Evolutionary conservation across 2,329 filamentous ascomycete genomes (phyloP).

Genomic region (Monosporascus sp.): DNA sequence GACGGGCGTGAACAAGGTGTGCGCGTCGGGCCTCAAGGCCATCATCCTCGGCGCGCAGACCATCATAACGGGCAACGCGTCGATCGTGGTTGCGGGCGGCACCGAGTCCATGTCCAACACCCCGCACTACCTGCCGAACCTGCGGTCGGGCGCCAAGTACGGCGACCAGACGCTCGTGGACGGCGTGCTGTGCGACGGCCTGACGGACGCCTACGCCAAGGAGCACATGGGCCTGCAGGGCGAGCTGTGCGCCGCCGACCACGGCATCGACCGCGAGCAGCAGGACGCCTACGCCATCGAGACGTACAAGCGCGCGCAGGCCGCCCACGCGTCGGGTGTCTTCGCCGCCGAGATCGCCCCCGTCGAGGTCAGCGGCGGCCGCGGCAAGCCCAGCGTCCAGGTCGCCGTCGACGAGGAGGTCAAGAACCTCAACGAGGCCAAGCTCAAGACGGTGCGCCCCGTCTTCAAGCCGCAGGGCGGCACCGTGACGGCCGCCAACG

Average conservation of each 20-base stretch:
- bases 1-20: slow-evolving; percentile 98
- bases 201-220: slow-evolving; percentile 92
- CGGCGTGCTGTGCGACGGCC: slow-evolving; percentile 87
- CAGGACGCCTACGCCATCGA: slow-evolving; percentile 96
- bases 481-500: slow-evolving; percentile 93
- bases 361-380: slow-evolving; percentile 78
- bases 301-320: slow-evolving; percentile 67
- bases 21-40: slow-evolving; percentile 90
- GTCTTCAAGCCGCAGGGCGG: slow-evolving; percentile 76
- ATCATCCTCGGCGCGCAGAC: slow-evolving; percentile 93
- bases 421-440: slow-evolving; percentile 85
- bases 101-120: slow-evolving; percentile 98
- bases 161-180: slow-evolving; percentile 86
- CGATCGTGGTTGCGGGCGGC: slow-evolving; percentile 88
- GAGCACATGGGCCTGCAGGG: slow-evolving; percentile 94
- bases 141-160: slow-evolving; percentile 88
- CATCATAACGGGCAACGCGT: slow-evolving; percentile 93
- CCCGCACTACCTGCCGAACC: slow-evolving; percentile 87
- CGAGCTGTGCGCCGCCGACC: slow-evolving; percentile 85
- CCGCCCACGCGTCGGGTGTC: slow-evolving; percentile 75
- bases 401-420: slow-evolving; percentile 90
- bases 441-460: slow-evolving; percentile 79
- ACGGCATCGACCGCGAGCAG: slow-evolving; percentile 74
- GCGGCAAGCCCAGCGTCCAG: slow-evolving; percentile 79
- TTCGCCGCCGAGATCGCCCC: slow-evolving; percentile 87